phyloP scores from a whole-genome alignment of 208 protist species.

The Trichomonas vaginalis region DNA sequence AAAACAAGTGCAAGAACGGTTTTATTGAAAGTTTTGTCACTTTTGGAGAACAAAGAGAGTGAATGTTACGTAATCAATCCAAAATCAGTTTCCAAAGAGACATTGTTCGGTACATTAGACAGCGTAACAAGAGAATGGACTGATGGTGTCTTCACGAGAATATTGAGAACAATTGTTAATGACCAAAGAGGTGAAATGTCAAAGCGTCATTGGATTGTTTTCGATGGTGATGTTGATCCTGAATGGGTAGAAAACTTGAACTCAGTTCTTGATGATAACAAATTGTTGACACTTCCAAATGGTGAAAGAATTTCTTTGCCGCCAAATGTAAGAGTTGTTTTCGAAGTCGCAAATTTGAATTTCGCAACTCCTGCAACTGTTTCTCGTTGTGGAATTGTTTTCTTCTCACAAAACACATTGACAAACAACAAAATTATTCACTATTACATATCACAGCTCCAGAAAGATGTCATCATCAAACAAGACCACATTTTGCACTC shows the following conservation, averaged over 20 bases:
- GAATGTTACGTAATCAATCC: constrained; percentile 85
- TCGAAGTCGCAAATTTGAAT: constrained; percentile 85
- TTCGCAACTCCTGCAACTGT: constrained; percentile 92
- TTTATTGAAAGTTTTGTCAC: constrained; percentile 71
- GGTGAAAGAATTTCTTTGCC: constrained; percentile 88
- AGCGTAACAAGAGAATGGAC: constrained; percentile 88
- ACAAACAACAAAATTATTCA: not conserved
- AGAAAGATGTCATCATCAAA: not conserved
- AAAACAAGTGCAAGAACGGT: constrained; percentile 83
- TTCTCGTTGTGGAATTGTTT: constrained; percentile 93
- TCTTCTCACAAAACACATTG: not conserved
- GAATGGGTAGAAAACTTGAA: constrained; percentile 98
- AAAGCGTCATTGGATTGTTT: constrained; percentile 87
- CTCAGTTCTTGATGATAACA: constrained; percentile 95
- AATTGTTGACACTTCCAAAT: constrained; percentile 93
- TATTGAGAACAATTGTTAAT: constrained; percentile 80
- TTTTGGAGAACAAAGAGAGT: constrained; percentile 42
- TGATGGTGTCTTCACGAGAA: constrained; percentile 93
- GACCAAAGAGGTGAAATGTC: constrained; percentile 52
- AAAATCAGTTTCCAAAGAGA: constrained; percentile 88
- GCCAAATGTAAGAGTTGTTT: constrained; percentile 82
- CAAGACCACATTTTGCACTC: not conserved
- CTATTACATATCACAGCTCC: not conserved
- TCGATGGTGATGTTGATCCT: constrained; percentile 94
- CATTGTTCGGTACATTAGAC: constrained; percentile 91